Percentiles rank a stretch among this genome's conserved stretches.
Evolutionary conservation across 2,329 filamentous ascomycete species (phyloP).

Genomic region (Xylaria multiplex): DNA sequence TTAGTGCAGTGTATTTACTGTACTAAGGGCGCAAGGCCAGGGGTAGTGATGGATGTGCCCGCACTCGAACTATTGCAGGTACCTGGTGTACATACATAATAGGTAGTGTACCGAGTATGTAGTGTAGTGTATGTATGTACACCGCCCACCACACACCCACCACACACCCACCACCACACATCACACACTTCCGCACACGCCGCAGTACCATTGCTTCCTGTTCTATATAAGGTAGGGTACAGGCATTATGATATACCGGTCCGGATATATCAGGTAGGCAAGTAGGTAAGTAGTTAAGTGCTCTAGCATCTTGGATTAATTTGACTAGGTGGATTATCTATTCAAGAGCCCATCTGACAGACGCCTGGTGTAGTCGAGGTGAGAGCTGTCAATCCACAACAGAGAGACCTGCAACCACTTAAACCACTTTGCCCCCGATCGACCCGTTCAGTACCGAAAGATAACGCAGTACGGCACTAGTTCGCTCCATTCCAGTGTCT

Average conservation of each 20-base stretch:
- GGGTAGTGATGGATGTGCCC: conserved; percentile 7
- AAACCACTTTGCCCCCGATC: conserved; percentile 21
- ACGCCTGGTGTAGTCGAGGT: background rate
- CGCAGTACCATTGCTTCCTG: no score
- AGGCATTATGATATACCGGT: no score
- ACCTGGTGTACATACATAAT: background rate
- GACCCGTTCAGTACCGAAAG: conserved; percentile 27
- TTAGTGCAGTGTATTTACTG: background rate
- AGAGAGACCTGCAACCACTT: conserved; percentile 29
- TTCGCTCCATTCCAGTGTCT: conserved; percentile 10
- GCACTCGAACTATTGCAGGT: conserved; percentile 9
- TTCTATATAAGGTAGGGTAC: no score
- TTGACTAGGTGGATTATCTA: no score
- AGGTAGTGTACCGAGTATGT: no score
- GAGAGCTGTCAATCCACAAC: background rate
- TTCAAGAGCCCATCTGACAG: no score
- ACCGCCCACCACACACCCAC: background rate
- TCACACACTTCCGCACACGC: background rate
- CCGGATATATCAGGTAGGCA: no score
- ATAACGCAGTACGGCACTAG: conserved; percentile 20
- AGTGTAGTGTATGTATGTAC: background rate
- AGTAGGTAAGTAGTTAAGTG: no score
- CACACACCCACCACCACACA: no score
- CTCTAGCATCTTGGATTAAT: no score
- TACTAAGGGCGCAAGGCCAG: conserved; percentile 16